Evolutionary conservation across 2,329 filamentous ascomycete genomes (phyloP).

Genomic region (Achaetomium macrosporum): DNA sequence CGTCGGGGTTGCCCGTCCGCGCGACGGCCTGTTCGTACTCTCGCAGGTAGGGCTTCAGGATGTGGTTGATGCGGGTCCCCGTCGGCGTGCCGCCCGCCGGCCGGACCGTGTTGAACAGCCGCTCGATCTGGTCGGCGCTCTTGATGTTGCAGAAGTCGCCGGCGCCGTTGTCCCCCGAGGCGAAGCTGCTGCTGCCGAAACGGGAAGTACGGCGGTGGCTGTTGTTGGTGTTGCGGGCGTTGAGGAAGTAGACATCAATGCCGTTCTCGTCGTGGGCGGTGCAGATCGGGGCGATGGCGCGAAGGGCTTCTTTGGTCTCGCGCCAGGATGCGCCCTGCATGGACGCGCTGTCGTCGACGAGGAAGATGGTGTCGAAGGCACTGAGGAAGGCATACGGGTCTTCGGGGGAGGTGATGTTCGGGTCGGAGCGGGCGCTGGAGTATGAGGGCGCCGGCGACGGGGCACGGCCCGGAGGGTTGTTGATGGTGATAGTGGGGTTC

Average conservation of each 20-base stretch:
- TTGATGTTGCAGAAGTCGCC: slow-evolving; percentile 61
- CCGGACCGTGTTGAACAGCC: slow-evolving; percentile 62
- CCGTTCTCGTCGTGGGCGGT: slow-evolving; percentile 74
- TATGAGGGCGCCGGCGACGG: slow-evolving; percentile 24
- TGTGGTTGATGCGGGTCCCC: slow-evolving; percentile 61
- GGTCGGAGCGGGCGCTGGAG: slow-evolving; percentile 24
- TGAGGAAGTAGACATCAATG: slow-evolving; percentile 88
- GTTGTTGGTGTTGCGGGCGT: slow-evolving; percentile 42
- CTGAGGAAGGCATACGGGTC: slow-evolving; percentile 70
- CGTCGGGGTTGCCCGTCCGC: slow-evolving; percentile 34
- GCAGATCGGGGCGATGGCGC: slow-evolving; percentile 74
- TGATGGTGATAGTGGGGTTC: slow-evolving; percentile 13
- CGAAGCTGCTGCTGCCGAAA: neutral
- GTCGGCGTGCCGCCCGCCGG: slow-evolving; percentile 69
- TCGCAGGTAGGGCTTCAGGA: slow-evolving; percentile 67
- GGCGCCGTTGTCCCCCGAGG: slow-evolving; percentile 30
- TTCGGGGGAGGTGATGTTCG: slow-evolving; percentile 42
- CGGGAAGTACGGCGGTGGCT: neutral
- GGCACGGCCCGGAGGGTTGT: slow-evolving; percentile 6
- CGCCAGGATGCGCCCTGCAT: slow-evolving; percentile 76
- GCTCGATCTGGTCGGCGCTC: slow-evolving; percentile 49
- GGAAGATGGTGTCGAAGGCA: slow-evolving; percentile 79
- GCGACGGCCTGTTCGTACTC: slow-evolving; percentile 40
- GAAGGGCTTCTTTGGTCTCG: slow-evolving; percentile 65
- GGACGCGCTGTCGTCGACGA: slow-evolving; percentile 87